Evolutionary conservation across 768 basidiomycete genomes (phyloP).

Genomic region (Aureoboletus auriporus): DNA sequence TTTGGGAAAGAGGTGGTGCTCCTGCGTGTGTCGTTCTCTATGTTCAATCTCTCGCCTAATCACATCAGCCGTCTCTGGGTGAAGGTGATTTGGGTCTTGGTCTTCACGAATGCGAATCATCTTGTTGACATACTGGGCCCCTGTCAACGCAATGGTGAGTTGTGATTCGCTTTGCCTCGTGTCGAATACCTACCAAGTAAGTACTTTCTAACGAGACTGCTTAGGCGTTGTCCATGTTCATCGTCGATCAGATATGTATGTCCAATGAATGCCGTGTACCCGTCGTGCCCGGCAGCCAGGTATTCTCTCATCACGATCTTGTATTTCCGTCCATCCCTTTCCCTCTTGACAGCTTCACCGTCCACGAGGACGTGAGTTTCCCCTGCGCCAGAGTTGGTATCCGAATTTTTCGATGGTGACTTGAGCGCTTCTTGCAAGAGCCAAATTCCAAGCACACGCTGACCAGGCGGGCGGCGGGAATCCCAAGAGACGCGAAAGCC

Average conservation of each 20-base stretch:
- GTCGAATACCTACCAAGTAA: constrained; percentile 55
- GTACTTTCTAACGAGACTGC: constrained; percentile 76
- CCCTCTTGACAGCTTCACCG: constrained; percentile 51
- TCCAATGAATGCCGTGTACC: constrained; percentile 65
- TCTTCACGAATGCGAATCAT: constrained; percentile 40
- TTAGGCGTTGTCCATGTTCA: constrained; percentile 77
- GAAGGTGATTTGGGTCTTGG: constrained; percentile 30
- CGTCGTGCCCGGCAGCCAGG: constrained; percentile 81
- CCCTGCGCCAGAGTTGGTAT: constrained; percentile 13
- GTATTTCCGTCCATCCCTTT: constrained; percentile 56
- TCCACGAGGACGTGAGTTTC: constrained; percentile 36
- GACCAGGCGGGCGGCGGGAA: constrained; percentile 63
- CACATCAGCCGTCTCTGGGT: constrained; percentile 40
- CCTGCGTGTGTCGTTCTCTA: constrained; percentile 28
- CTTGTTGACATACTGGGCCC: constrained; percentile 70
- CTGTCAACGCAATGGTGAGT: constrained; percentile 34
- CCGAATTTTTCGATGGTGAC: constrained; percentile 17
- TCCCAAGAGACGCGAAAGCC: constrained; percentile 90
- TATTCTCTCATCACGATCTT: constrained; percentile 85
- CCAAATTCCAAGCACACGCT: constrained; percentile 74
- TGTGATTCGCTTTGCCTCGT: neutral
- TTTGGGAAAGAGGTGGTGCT: constrained; percentile 19
- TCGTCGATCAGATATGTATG: constrained; percentile 73
- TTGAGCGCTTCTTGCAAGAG: constrained; percentile 37
- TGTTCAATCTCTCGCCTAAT: constrained; percentile 47